Evolutionary conservation across 2,329 filamentous ascomycete species (phyloP).

Genomic region (Curvularia sp.): DNA sequence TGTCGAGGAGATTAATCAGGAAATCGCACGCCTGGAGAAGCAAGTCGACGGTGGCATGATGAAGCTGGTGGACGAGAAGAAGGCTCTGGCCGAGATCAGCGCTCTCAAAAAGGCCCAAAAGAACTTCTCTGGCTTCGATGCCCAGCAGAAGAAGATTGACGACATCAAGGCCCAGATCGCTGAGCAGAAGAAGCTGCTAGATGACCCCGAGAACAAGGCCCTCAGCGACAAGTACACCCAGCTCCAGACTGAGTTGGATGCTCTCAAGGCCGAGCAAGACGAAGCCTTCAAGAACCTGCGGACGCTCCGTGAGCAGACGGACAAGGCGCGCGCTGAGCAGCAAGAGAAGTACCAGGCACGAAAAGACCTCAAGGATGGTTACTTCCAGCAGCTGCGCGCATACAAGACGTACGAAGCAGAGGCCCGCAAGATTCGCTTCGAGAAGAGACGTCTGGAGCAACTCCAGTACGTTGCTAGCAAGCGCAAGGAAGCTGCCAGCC

Average conservation of each 20-base stretch:
- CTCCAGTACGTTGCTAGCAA: slow-evolving; percentile 74
- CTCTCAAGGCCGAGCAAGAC: slow-evolving; percentile 91
- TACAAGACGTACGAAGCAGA: slow-evolving; percentile 84
- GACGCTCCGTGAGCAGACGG: slow-evolving; percentile 81
- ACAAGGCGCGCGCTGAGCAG: slow-evolving; percentile 82
- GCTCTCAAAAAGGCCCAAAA: slow-evolving; percentile 88
- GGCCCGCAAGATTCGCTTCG: slow-evolving; percentile 75
- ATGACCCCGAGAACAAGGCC: slow-evolving; percentile 89
- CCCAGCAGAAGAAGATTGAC: slow-evolving; percentile 86
- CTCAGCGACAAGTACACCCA: slow-evolving; percentile 84
- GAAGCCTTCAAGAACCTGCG: slow-evolving; percentile 88
- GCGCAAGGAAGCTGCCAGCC: slow-evolving; percentile 77
- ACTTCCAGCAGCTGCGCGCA: slow-evolving; percentile 83
- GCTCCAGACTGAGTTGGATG: slow-evolving; percentile 86
- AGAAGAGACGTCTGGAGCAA: slow-evolving; percentile 82
- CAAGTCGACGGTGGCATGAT: slow-evolving; percentile 88
- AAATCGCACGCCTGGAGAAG: slow-evolving; percentile 81
- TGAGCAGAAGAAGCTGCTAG: slow-evolving; percentile 84
- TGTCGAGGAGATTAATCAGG: slow-evolving; percentile 82
- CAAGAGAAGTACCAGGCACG: slow-evolving; percentile 84
- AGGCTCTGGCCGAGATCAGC: slow-evolving; percentile 83
- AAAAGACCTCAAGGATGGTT: slow-evolving; percentile 87
- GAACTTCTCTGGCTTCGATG: slow-evolving; percentile 85
- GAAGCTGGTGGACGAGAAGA: slow-evolving; percentile 97
- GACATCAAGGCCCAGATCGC: slow-evolving; percentile 86